Evolutionary conservation across 2,329 filamentous ascomycete species (phyloP).

Genomic region (Paraconiothyrium sp.): DNA sequence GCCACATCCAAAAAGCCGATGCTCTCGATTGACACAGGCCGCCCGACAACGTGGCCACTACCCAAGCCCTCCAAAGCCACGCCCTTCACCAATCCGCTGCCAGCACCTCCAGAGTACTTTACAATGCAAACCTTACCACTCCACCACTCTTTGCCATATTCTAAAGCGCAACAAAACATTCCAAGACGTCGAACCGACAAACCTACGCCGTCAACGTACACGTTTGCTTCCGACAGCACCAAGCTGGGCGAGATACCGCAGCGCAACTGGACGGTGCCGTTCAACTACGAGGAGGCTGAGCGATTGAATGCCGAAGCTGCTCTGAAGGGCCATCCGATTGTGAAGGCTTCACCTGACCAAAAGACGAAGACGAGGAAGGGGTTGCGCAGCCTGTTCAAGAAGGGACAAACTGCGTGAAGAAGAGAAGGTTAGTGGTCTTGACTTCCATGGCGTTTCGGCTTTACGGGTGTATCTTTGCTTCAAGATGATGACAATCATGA

Average conservation of each 20-base stretch:
- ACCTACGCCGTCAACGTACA: slow-evolving; percentile 52
- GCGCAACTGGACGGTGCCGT: slow-evolving; percentile 55
- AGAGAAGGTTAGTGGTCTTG: background rate
- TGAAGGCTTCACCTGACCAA: slow-evolving; percentile 16
- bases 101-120: slow-evolving; percentile 16
- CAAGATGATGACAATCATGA: background rate
- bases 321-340: slow-evolving; percentile 19
- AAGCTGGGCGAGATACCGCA: slow-evolving; percentile 60
- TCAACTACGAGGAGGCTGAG: slow-evolving; percentile 54
- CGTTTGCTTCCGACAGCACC: slow-evolving; percentile 57
- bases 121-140: slow-evolving; percentile 23
- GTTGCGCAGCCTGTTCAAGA: slow-evolving; percentile 33
- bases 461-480: slow-evolving; percentile 3
- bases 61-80: slow-evolving; percentile 23
- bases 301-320: slow-evolving; percentile 53
- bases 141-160: slow-evolving; percentile 26
- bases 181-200: slow-evolving; percentile 43
- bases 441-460: background rate
- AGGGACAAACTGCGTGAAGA: slow-evolving; percentile 19
- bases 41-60: slow-evolving; percentile 38
- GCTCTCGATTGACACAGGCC: slow-evolving; percentile 34
- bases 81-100: slow-evolving; percentile 15
- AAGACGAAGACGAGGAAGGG: slow-evolving; percentile 32
- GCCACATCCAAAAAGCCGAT: slow-evolving; percentile 26
- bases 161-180: slow-evolving; percentile 24